phyloP scores from a whole-genome alignment of 2,329 filamentous ascomycete genomes.

The Sarocladiaceae sp. region DNA sequence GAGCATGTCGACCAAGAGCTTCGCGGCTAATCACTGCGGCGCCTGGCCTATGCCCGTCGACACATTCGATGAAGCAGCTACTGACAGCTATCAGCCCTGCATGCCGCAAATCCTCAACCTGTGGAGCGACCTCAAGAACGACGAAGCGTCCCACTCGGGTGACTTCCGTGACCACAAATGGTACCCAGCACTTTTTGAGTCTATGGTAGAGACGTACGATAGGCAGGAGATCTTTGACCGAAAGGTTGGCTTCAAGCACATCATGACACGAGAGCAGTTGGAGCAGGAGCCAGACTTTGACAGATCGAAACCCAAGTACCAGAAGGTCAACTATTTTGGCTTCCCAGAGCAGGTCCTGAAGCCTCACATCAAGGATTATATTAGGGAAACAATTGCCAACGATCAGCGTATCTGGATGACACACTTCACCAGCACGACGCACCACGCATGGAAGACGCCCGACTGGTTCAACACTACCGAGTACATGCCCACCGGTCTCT shows the following conservation, averaged over 20 bases:
- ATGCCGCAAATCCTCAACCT: conserved; percentile 22
- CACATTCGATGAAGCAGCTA: conserved; percentile 29
- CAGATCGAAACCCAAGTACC: conserved; percentile 10
- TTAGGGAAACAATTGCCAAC: conserved; percentile 22
- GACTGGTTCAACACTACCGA: conserved; percentile 24
- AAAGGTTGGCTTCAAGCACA: conserved; percentile 19
- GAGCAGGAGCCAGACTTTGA: conserved; percentile 11
- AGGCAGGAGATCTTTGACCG: conserved; percentile 14
- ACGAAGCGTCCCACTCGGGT: background rate
- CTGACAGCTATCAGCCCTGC: conserved; percentile 34
- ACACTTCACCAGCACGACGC: conserved; percentile 31
- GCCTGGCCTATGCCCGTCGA: conserved; percentile 29
- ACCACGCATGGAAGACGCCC: conserved; percentile 39
- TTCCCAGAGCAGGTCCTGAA: conserved; percentile 34
- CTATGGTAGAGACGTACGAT: conserved; percentile 16
- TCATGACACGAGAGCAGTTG: conserved; percentile 15
- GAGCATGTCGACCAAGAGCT: conserved; percentile 32
- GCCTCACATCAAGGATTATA: conserved; percentile 31
- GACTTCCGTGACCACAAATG: conserved; percentile 16
- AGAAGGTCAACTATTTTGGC: conserved; percentile 36
- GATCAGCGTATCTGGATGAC: conserved; percentile 29
- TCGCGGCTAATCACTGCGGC: conserved; percentile 29
- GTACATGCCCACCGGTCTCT: conserved; percentile 19
- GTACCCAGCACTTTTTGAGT: conserved; percentile 15
- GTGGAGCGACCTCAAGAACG: conserved; percentile 16